Evolutionary conservation across 2,329 filamentous ascomycete species (phyloP), one percentile per base, ranked within the genome.

Genomic region (Bipolaris zeicola): DNA sequence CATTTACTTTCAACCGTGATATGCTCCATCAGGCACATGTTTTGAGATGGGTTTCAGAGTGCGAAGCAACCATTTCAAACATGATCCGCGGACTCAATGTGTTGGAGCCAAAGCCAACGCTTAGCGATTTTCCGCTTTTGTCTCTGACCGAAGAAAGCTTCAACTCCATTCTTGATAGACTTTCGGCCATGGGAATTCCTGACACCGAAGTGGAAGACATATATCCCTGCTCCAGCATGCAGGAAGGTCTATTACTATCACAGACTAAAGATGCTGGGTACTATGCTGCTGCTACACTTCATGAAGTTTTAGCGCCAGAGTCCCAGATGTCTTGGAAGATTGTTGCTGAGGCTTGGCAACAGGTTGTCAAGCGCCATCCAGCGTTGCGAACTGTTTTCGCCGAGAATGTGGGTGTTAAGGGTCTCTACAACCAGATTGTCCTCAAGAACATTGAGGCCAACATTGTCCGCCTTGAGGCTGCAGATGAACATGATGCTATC

Each of bases 1-100:
- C 77, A 0, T 83, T 84, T 63, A 80, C 81, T 0, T 83, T 80
- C 68, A 83, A 83, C 61, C 73, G 75, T 13, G 68, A 75, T 28
- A 82, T 83, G 79, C 65, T 67, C 8, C 79, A 82, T 58, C 80
- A 82, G 54, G 63, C 73, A 2, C 64, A 66, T 0, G 80, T 84
- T 16, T 67, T 69, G 7, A 36, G 65, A 14, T 83, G 81, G 81
- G 73, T 83, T 3, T 65, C 68, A 0, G 62, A 67, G 33, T 82
- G 76, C 49, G 66, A 71, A 16, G 43, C 70, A 3, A 68, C 72
- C 0, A 69, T 82, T 3, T 60, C 60, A 1, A 47, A 60, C 6
- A 70, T 61, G 70, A 76, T 69, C 50, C 60, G 60, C 55, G 71
- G 34, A 28, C 74, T 63, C 31, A 60, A 39, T 31, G 50, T 8